Evolutionary conservation across 306 rosid species (phyloP).

Genomic region (Aeschynomene evenia): DNA sequence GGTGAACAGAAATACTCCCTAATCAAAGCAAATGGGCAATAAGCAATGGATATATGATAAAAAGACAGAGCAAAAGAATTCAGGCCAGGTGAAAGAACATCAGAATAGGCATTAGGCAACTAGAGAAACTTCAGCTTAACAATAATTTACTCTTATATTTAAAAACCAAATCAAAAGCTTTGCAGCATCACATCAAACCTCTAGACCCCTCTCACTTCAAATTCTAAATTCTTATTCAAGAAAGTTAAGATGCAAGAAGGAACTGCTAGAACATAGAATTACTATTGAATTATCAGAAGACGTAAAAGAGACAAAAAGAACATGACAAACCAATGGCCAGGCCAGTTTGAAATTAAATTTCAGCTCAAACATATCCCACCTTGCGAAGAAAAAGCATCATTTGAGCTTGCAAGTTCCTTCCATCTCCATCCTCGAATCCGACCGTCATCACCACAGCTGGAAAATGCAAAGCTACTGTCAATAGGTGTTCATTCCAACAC

Average conservation of each 20-base stretch:
- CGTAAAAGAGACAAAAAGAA: background rate
- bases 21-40: constrained; percentile 17
- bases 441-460: constrained; percentile 96
- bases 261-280: background rate
- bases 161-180: background rate
- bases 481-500: constrained; percentile 17
- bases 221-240: background rate
- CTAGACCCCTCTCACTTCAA: background rate
- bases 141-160: constrained; percentile 1
- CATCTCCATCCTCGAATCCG: constrained; percentile 88
- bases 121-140: background rate
- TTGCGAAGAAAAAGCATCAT: constrained; percentile 45
- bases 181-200: constrained; percentile 1
- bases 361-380: too few species aligned
- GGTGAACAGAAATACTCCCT: background rate
- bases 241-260: constrained; percentile 4
- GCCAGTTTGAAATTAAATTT: constrained; percentile 6
- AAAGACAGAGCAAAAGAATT: background rate
- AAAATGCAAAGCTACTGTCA: constrained; percentile 17
- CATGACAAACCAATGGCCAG: background rate
- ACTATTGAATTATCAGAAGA: background rate
- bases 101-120: background rate
- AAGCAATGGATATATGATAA: background rate
- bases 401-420: constrained; percentile 55
- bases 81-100: background rate